Evolutionary conservation across 352 stramenopile species (phyloP).

Genomic region (Pythium vanterpoolii): DNA sequence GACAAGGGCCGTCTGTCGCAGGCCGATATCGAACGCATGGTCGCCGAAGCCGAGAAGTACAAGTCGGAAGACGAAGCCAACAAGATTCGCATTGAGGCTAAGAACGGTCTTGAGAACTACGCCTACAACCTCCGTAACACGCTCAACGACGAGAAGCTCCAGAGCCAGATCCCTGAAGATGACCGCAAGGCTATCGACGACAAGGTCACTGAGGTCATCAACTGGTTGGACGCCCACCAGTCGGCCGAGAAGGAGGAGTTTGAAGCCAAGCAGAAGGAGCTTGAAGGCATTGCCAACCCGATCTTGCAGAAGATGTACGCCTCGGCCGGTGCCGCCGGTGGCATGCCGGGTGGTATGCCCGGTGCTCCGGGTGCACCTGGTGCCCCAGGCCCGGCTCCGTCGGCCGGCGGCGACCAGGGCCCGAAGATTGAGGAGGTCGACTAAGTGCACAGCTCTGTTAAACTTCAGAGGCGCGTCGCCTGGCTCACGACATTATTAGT

Average conservation of each 20-base stretch:
- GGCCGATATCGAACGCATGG: slow-evolving; percentile 98
- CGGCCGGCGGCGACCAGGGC: slow-evolving; percentile 37
- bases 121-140: slow-evolving; percentile 90
- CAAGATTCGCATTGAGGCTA: slow-evolving; percentile 94
- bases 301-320: slow-evolving; percentile 98
- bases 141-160: slow-evolving; percentile 90
- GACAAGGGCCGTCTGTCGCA: slow-evolving; percentile 97
- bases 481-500: not conserved
- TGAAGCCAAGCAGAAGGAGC: slow-evolving; percentile 97
- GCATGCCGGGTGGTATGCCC: slow-evolving; percentile 38
- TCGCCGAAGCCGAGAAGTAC: slow-evolving; percentile 96
- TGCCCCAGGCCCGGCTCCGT: slow-evolving; percentile 27
- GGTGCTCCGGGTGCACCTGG: slow-evolving; percentile 15
- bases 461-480: not conserved
- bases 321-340: slow-evolving; percentile 36
- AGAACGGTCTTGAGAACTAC: slow-evolving; percentile 96
- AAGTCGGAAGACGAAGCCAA: slow-evolving; percentile 96
- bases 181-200: slow-evolving; percentile 89
- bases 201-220: slow-evolving; percentile 96
- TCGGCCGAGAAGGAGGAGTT: slow-evolving; percentile 98
- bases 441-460: slow-evolving; percentile 28
- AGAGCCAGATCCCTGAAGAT: slow-evolving; percentile 57
- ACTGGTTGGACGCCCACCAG: slow-evolving; percentile 99
- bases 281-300: slow-evolving; percentile 97
- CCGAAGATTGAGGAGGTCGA: slow-evolving; percentile 83